Conservation (phyloP, 208 protist species). For the Borovskyia barvae region DNA sequence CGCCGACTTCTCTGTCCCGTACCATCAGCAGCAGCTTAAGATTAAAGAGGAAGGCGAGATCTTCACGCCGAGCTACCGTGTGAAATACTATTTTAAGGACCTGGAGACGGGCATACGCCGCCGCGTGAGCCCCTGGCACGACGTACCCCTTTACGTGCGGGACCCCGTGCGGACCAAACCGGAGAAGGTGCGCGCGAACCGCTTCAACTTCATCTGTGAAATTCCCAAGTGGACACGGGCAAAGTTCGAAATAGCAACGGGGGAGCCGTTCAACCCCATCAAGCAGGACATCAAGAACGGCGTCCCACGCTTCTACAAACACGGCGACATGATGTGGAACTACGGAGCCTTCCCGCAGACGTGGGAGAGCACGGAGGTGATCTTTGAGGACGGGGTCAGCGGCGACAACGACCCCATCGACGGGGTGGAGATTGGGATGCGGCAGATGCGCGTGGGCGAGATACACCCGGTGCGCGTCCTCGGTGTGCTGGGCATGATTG, state of each 20-base stretch:
- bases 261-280: slow-evolving; percentile 94
- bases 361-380: slow-evolving; percentile 93
- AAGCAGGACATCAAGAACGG: slow-evolving; percentile 97
- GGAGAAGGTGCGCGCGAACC: slow-evolving; percentile 75
- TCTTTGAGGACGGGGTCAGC: slow-evolving; percentile 73
- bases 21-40: slow-evolving; percentile 89
- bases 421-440: slow-evolving; percentile 88
- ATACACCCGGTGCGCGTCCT: slow-evolving; percentile 87
- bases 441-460: slow-evolving; percentile 78
- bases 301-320: slow-evolving; percentile 94
- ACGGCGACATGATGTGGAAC: slow-evolving; percentile 96
- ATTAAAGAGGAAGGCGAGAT: slow-evolving; percentile 79
- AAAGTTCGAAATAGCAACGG: slow-evolving; percentile 96
- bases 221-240: slow-evolving; percentile 94
- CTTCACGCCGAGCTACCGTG: slow-evolving; percentile 91
- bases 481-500: slow-evolving; percentile 93
- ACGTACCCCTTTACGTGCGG: slow-evolving; percentile 87
- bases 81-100: slow-evolving; percentile 89
- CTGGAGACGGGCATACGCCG: slow-evolving; percentile 68
- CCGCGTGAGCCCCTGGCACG: slow-evolving; percentile 92
- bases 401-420: slow-evolving; percentile 94
- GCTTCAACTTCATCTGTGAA: slow-evolving; percentile 93
- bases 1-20: slow-evolving; percentile 85
- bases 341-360: slow-evolving; percentile 96
- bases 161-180: slow-evolving; percentile 87